These are phyloP conservation scores for Picocystis sp. DNA, from an alignment of 163 green algal species.

Conservation along the genomic window DNA sequence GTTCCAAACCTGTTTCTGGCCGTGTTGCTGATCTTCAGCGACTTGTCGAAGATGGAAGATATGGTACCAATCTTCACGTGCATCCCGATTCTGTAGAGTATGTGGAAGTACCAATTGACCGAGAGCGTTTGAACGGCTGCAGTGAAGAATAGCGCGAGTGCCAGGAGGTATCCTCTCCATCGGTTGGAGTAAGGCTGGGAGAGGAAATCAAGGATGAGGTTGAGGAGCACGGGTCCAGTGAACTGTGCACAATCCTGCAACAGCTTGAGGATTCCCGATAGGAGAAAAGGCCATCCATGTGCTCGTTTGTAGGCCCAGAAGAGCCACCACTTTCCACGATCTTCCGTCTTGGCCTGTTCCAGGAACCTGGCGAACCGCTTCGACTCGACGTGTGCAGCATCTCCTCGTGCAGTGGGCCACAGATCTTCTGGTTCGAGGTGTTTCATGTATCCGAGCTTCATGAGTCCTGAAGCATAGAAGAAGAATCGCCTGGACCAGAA, in stretches of 20 bases:
- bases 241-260: slow-evolving; percentile 8
- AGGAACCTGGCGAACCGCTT: too few relatives aligned
- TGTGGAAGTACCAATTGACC: slow-evolving; percentile 70
- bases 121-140: slow-evolving; percentile 38
- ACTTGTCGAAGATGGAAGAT: slow-evolving; percentile 47
- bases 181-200: background rate
- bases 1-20: slow-evolving; percentile 28
- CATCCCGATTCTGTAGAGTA: slow-evolving; percentile 42
- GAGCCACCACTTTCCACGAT: background rate
- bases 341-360: background rate
- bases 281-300: background rate
- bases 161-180: slow-evolving; percentile 15
- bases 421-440: slow-evolving; percentile 52
- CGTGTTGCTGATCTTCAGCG: slow-evolving; percentile 33
- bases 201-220: slow-evolving; percentile 6
- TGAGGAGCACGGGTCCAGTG: slow-evolving; percentile 4
- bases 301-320: background rate
- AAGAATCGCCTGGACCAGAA: slow-evolving; percentile 41
- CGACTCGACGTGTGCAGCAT: background rate
- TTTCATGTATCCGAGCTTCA: slow-evolving; percentile 34
- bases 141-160: slow-evolving; percentile 27
- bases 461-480: slow-evolving; percentile 33
- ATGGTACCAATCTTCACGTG: slow-evolving; percentile 35
- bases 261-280: slow-evolving; percentile 6
- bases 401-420: slow-evolving; percentile 36